Evolutionary conservation across 139 green algal species (phyloP).

Genomic region (Astrephomene gubernaculifera): DNA sequence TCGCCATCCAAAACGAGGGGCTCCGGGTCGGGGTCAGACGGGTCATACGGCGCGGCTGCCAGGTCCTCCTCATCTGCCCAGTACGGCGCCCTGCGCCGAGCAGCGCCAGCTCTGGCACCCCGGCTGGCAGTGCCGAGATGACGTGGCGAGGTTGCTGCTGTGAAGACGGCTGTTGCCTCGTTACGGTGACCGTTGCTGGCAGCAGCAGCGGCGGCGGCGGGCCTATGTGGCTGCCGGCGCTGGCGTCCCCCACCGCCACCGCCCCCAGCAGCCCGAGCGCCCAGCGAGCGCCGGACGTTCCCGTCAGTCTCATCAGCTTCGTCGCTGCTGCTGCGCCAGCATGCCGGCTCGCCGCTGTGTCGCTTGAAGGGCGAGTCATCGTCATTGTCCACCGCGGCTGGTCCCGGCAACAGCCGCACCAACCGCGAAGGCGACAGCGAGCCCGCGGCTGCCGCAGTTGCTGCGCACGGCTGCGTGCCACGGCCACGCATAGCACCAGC

Average conservation of each 20-base stretch:
- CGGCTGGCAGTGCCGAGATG: not conserved
- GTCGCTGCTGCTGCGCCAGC: conserved; percentile 2
- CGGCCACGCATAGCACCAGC: not conserved
- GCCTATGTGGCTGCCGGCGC: not conserved
- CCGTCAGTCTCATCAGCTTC: not conserved
- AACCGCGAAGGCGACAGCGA: not conserved
- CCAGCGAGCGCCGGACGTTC: no score
- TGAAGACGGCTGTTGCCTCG: not conserved
- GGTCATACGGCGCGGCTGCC: not conserved
- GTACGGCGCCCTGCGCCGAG: not conserved
- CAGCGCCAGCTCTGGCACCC: not conserved
- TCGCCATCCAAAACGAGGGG: not conserved
- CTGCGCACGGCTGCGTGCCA: not conserved
- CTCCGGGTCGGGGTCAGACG: not conserved
- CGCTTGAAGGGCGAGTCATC: no score
- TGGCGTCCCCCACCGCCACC: not conserved
- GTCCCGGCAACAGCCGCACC: not conserved
- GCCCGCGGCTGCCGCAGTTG: not conserved
- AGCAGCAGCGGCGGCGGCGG: no score
- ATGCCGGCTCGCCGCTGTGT: not conserved
- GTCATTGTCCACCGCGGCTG: not conserved
- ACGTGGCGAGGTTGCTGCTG: not conserved
- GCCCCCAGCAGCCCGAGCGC: not conserved
- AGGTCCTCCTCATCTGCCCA: conserved; percentile 8
- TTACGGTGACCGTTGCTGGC: not conserved